Evolutionary conservation across 2,329 filamentous ascomycete genomes (phyloP).

Genomic region (Davidsoniella australis): DNA sequence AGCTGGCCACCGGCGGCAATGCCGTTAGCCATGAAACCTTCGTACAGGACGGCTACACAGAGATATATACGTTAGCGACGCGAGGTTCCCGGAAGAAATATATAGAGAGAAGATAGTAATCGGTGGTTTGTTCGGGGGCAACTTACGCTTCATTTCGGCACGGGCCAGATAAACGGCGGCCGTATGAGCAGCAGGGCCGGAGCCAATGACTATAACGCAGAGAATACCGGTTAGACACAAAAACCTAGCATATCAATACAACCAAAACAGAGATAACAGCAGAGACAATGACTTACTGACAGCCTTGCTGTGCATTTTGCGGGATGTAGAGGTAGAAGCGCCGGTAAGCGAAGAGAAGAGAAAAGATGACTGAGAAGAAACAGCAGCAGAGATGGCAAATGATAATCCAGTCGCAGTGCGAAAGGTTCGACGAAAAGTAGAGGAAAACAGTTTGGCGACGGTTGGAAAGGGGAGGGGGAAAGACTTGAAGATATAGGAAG

Average conservation of each 20-base stretch:
- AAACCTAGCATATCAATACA: background rate
- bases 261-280: background rate
- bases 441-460: constrained; percentile 83
- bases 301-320: constrained; percentile 74
- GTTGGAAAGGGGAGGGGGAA: background rate
- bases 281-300: constrained; percentile 47
- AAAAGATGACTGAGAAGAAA: constrained; percentile 8
- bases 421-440: constrained; percentile 57
- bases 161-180: constrained; percentile 91
- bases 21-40: constrained; percentile 94
- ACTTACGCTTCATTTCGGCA: constrained; percentile 71
- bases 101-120: background rate
- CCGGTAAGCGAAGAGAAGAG: background rate
- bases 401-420: constrained; percentile 58
- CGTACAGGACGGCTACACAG: constrained; percentile 62
- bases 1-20: constrained; percentile 92
- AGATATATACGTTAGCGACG: background rate
- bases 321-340: background rate
- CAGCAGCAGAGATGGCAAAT: constrained; percentile 47
- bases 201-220: constrained; percentile 53
- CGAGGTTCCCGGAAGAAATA: background rate
- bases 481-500: background rate
- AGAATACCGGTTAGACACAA: background rate
- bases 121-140: background rate
- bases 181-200: constrained; percentile 92